Conservation (phyloP, 2,329 filamentous ascomycete genomes). For the Harringtonia lauricola region DNA sequence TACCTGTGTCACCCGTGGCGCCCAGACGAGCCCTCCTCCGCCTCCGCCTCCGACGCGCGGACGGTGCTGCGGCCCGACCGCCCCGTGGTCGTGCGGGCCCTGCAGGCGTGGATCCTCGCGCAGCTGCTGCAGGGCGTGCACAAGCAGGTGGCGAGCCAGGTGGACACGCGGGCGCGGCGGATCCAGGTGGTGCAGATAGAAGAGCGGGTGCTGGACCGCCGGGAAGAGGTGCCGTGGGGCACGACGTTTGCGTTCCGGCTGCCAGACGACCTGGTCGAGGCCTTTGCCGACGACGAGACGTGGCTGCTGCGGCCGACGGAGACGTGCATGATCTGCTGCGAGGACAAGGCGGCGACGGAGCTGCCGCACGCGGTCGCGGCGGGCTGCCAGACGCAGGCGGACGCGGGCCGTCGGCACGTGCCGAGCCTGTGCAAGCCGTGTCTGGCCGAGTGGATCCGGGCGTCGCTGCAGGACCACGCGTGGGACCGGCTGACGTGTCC, state of each 20-base stretch:
- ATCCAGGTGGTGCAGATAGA: constrained; percentile 6
- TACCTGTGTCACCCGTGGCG: constrained; percentile 23
- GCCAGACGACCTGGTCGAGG: constrained; percentile 14
- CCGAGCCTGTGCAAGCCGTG: constrained; percentile 21
- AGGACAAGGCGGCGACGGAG: constrained; percentile 22
- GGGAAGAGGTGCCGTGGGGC: constrained; percentile 11
- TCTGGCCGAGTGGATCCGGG: constrained; percentile 21
- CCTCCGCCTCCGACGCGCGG: not conserved
- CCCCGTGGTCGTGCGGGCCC: not conserved
- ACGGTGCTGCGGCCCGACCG: not conserved
- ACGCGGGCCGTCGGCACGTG: constrained; percentile 11
- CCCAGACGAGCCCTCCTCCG: not conserved
- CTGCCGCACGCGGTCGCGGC: constrained; percentile 20
- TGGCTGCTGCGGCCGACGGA: constrained; percentile 21
- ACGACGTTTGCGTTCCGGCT: constrained; percentile 20
- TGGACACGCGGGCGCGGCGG: constrained; percentile 10
- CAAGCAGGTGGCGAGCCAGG: not conserved
- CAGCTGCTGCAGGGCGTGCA: constrained; percentile 8
- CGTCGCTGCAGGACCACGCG: constrained; percentile 16
- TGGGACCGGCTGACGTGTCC: constrained; percentile 25
- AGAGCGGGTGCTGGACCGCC: not conserved
- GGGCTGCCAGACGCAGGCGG: constrained; percentile 12
- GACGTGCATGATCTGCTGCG: constrained; percentile 22
- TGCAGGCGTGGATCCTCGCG: constrained; percentile 8
- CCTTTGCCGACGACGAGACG: constrained; percentile 19